Evolutionary conservation across 1,284 basidiomycete species (phyloP).

Genomic region (Ustilago lituana): DNA sequence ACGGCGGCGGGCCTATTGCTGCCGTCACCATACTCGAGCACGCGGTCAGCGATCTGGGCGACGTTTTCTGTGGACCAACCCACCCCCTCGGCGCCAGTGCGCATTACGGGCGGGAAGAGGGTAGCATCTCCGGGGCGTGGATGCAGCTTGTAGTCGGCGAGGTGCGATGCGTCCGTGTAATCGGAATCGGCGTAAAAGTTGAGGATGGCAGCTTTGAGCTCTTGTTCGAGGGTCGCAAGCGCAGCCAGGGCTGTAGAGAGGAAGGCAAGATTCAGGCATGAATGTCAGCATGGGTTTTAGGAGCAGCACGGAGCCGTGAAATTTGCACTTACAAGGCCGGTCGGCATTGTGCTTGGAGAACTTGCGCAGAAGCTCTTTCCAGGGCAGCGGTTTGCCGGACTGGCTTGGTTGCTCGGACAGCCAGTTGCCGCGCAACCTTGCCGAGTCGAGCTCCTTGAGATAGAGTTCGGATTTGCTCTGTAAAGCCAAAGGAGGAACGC

Average conservation of each 20-base stretch:
- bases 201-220: conserved; percentile 46
- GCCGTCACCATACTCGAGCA: conserved; percentile 43
- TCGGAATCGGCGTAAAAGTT: conserved; percentile 38
- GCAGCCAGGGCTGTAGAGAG: conserved; percentile 32
- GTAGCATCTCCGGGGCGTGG: conserved; percentile 30
- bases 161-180: conserved; percentile 54
- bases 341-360: conserved; percentile 67
- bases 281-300: no score
- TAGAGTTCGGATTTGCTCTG: conserved; percentile 59
- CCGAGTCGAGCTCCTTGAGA: conserved; percentile 60
- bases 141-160: conserved; percentile 43
- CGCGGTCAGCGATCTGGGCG: conserved; percentile 33
- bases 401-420: conserved; percentile 40
- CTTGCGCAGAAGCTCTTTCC: conserved; percentile 67
- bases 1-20: conserved; percentile 31
- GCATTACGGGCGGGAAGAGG: conserved; percentile 54
- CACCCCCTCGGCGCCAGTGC: conserved; percentile 22
- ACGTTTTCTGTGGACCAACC: conserved; percentile 53
- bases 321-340: conserved; percentile 34
- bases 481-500: background rate
- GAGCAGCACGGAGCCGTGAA: no score
- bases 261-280: background rate
- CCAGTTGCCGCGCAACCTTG: conserved; percentile 61
- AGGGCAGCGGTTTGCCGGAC: conserved; percentile 31
- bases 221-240: conserved; percentile 46